phyloP scores from a whole-genome alignment of 2,329 filamentous ascomycete genomes.

The Emericellopsis cladophorae region DNA sequence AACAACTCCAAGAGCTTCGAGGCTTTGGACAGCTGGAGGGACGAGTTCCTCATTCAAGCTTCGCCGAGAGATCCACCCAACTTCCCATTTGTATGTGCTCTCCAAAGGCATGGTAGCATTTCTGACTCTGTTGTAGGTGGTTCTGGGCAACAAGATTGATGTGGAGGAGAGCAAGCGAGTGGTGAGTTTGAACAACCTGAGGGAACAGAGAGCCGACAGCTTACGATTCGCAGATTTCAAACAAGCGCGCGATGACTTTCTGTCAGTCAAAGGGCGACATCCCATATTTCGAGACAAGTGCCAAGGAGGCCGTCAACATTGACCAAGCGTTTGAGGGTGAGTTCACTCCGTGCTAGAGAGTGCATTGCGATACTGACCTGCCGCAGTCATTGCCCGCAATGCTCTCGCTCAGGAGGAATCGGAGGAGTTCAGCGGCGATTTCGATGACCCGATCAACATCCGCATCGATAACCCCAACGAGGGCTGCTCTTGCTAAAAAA shows the following conservation, averaged over 20 bases:
- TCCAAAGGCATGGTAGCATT: no score
- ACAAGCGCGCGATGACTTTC: slow-evolving; percentile 92
- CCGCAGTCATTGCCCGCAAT: slow-evolving; percentile 82
- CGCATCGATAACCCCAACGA: slow-evolving; percentile 89
- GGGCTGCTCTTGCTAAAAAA: slow-evolving; percentile 71
- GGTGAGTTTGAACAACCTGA: slow-evolving; percentile 30
- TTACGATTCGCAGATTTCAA: slow-evolving; percentile 54
- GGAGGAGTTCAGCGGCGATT: slow-evolving; percentile 94
- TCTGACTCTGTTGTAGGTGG: slow-evolving; percentile 44
- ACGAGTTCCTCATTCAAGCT: slow-evolving; percentile 96
- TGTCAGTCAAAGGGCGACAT: slow-evolving; percentile 96
- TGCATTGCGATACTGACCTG: not conserved
- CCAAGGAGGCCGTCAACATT: slow-evolving; percentile 97
- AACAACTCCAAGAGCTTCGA: slow-evolving; percentile 99
- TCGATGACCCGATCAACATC: slow-evolving; percentile 96
- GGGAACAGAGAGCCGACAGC: not conserved
- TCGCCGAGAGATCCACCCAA: slow-evolving; percentile 92
- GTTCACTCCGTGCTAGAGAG: slow-evolving; percentile 5
- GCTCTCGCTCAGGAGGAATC: slow-evolving; percentile 94
- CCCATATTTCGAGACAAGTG: slow-evolving; percentile 97
- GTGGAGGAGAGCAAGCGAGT: slow-evolving; percentile 95
- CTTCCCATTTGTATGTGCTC: slow-evolving; percentile 75
- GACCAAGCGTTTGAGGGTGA: slow-evolving; percentile 65
- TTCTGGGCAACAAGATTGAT: slow-evolving; percentile 98
- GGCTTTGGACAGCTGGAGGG: slow-evolving; percentile 93